Conservation (phyloP, 345 rosid species). For the Citrus medica region DNA sequence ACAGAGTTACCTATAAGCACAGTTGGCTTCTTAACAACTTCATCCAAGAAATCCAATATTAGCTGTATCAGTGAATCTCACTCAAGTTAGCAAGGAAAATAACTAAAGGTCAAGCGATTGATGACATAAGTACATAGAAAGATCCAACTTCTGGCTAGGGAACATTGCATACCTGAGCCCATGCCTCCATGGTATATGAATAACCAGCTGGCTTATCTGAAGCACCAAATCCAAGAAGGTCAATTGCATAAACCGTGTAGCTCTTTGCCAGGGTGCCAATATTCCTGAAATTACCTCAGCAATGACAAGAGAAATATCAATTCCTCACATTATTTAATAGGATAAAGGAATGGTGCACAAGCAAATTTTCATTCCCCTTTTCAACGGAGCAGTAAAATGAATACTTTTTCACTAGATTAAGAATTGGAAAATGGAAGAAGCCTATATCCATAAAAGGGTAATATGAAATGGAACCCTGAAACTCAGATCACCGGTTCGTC, state of each 20-base stretch:
- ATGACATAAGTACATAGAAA: not conserved
- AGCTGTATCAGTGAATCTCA: conserved; percentile 35
- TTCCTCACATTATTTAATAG: not conserved
- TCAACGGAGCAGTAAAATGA: not conserved
- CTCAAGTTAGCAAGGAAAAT: not conserved
- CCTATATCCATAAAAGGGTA: not conserved
- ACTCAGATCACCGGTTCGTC: not conserved
- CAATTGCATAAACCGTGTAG: conserved; percentile 78
- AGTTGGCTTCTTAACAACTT: conserved; percentile 69
- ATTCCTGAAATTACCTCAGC: conserved; percentile 47
- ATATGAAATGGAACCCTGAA: not conserved
- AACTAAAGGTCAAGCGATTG: not conserved
- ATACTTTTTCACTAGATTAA: too few relatives aligned
- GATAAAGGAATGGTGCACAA: not conserved
- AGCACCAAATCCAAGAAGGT: conserved; percentile 87
- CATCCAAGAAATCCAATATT: conserved; percentile 70
- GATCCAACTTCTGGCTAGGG: not conserved
- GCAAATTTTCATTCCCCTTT: not conserved
- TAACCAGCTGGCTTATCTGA: conserved; percentile 77
- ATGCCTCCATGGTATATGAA: conserved; percentile 76
- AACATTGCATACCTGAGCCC: conserved; percentile 65
- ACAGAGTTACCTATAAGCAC: conserved; percentile 86
- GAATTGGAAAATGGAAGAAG: not conserved
- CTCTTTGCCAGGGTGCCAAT: conserved; percentile 52
- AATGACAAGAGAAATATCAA: not conserved